Base-by-base conservation (phyloP, 2,329 filamentous ascomycete species). In the Ustilaginoidea virens region DNA sequence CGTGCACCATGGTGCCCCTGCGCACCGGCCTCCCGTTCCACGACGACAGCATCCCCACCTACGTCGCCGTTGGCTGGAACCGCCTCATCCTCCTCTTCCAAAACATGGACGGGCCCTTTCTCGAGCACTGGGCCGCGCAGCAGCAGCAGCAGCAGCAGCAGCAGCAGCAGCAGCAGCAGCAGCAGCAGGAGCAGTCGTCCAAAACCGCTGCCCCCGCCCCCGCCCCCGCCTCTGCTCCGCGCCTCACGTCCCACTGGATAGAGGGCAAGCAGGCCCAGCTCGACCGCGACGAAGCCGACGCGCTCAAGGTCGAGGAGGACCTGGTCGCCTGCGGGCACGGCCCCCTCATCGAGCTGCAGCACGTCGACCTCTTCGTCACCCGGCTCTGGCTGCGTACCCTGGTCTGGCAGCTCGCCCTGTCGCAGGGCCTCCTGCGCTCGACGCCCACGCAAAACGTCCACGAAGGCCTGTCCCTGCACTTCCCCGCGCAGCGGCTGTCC, bases 341-440 rank as follows among this genome's bases (percentile, higher is more conserved):
- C 24, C 33, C 36, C 9, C 42, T 58, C 11, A 48, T 45, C 5
- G 53, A 58, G 31, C 40, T 56, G n/a, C 55, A 58, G 36, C 48
- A 51, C 23, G 53, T 48, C 14, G 55, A 58, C 33, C 41, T 58
- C 8, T 55, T 55, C 28, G 44, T 58, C 22, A 58, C 55, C 1
- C 43, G 55, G 15, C 45, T 56, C 9, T 58, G 55, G 55, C 31
- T 58, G 25, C 51, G 55, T 15, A 57, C 53, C 1, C 40, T 58
- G 3, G 45, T 58, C 5, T 58, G 55, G 55, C 55, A 58, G 29
- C 44, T 58, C 10, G 53, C 52, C 15, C 43, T 58, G 8, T 55
- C 54, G 1, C 46, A 51, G 12, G 49, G 53, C 7, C 43, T 58
- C 7, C 45, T 59, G 12, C 46, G 44, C 21, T 54, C 49, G 15